Evolutionary conservation across 2,329 filamentous ascomycete genomes (phyloP), one percentile per base, ranked within the genome.

Genomic region (Stachybotrys chlorohalonatus): DNA sequence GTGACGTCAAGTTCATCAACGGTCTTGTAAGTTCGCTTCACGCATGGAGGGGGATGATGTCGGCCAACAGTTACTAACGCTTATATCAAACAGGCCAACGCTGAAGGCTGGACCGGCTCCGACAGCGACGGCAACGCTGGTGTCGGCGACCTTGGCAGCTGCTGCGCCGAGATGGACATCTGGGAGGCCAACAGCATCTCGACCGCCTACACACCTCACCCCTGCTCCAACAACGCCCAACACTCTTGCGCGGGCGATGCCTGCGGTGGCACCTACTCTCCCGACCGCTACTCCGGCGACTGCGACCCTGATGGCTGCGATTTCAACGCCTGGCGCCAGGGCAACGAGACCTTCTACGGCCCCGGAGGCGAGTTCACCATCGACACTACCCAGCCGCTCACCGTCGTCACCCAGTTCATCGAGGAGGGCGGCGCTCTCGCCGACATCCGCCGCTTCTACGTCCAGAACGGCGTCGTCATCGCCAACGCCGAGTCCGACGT

Each of bases 301-400:
- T 88, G 85, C 67, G 85, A 88, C 66, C 81, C 83, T 58, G 83
- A 86, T 63, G 85, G 85, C 47, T 88, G 85, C 63, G 85, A 87
- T 68, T 87, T 85, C 78, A 86, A 87, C 78, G 66, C 77, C 46
- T 88, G 81, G 79, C 84, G 84, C 66, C 75, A 82, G 75, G 85
- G 85, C 58, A 77, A 83, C 70, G 73, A 73, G 56, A 72, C 70
- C 67, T 88, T 86, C 75, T 87, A 82, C 72, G 85, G 84, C 53
- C 63, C 60, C n/a, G 70, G 70, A 52, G 70, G 76, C 0, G 75
- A 75, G 58, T 74, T 74, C 66, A 83, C 72, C 52, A 71, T 88
- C 60, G 79, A 86, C 66, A 84, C 83, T 54, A 77, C 68, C 58
- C 73, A 75, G 64, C 79, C 80, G 62, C 68, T 87, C 61, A 87